Percentiles rank a stretch among this genome's conserved stretches.
Conservation (phyloP, 1,139 yeast species). For the Hyphopichia fennica region DNA sequence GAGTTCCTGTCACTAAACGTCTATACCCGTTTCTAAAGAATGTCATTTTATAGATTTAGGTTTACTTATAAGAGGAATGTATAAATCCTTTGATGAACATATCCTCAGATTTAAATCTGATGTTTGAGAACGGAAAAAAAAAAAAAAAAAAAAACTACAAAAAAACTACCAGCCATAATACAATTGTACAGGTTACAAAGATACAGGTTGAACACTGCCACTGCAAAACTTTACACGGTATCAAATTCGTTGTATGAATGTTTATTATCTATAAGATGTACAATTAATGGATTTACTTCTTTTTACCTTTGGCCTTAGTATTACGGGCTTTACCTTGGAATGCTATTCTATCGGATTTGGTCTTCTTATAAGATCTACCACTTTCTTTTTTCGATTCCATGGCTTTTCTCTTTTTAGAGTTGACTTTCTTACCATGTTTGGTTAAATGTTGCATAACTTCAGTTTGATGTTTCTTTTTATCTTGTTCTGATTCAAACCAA, state of each 20-base stretch:
- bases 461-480: slow-evolving; percentile 51
- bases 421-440: slow-evolving; percentile 44
- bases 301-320: slow-evolving; percentile 11
- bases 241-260: background rate
- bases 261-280: background rate
- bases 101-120: background rate
- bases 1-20: slow-evolving; percentile 23
- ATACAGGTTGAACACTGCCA: background rate
- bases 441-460: slow-evolving; percentile 48
- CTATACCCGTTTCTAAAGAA: slow-evolving; percentile 21
- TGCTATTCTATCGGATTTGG: slow-evolving; percentile 58
- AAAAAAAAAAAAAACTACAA: background rate
- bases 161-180: background rate
- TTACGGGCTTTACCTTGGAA: slow-evolving; percentile 21
- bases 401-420: slow-evolving; percentile 62
- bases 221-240: too few relatives aligned
- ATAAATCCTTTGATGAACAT: background rate
- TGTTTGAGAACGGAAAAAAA: background rate
- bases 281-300: background rate
- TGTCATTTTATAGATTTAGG: background rate
- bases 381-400: slow-evolving; percentile 48
- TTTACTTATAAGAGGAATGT: background rate
- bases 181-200: background rate
- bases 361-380: slow-evolving; percentile 65
- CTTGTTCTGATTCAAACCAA: slow-evolving; percentile 86